Percentiles rank a stretch among this genome's conserved stretches.
phyloP scores from a whole-genome alignment of 1,139 yeast genomes.

The Geotrichum reessii region DNA sequence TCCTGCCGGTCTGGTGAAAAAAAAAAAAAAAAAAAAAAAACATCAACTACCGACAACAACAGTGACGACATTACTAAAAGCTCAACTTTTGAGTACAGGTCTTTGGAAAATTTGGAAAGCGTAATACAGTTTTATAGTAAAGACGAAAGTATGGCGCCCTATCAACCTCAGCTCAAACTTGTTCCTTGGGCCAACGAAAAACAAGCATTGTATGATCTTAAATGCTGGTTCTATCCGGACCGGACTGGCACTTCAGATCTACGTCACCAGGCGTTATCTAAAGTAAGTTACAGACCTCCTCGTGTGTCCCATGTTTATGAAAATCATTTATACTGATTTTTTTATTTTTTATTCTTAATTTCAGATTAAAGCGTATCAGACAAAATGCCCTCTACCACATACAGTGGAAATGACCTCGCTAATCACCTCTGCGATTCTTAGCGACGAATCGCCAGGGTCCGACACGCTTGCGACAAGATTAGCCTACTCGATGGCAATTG shows the following conservation, averaged over 20 bases:
- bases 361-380: constrained; percentile 53
- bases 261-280: constrained; percentile 48
- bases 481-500: constrained; percentile 66
- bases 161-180: neutral
- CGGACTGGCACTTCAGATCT: constrained; percentile 26
- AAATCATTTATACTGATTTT: too few relatives aligned
- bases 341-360: neutral
- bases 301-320: too few relatives aligned
- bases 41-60: neutral
- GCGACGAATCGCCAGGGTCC: constrained; percentile 39
- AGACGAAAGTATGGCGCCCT: neutral
- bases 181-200: constrained; percentile 11
- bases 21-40: neutral
- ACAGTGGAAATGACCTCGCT: constrained; percentile 71
- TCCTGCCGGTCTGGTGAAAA: neutral
- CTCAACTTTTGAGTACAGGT: neutral
- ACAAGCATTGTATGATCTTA: constrained; percentile 33
- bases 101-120: too few relatives aligned
- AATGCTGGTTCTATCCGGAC: constrained; percentile 52
- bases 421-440: constrained; percentile 49
- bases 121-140: too few relatives aligned
- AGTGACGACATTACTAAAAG: neutral
- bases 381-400: constrained; percentile 70
- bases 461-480: constrained; percentile 38
- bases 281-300: constrained; percentile 17